Base-by-base conservation (phyloP, 2,329 filamentous ascomycete species). In the Phaeosphaeria sp. region DNA sequence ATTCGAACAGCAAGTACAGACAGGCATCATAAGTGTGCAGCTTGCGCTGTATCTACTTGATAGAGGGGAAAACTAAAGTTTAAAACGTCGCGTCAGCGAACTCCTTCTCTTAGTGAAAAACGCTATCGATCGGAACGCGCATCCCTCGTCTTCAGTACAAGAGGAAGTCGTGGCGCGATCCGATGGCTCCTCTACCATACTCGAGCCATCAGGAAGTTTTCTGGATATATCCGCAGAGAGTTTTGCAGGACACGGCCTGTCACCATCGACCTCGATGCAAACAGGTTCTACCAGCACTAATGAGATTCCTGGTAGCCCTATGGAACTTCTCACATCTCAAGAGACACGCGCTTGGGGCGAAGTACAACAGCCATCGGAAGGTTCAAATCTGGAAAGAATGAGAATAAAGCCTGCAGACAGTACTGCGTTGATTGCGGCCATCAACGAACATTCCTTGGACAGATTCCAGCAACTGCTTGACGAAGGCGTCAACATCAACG, bases 1-100 rank as follows among this genome's bases (percentile, higher is more conserved):
- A 20, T 50, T 41, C 22, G 48, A 50, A 21, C 33, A 50, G 6
- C 30, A 50, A n/a, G 20, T 50, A 17, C 48, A 50, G 21, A 50
- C 48, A 25, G 4, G 39, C 13, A 50, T 50, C 6, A 42, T 50
- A 21, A 41, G 30, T 25, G 3, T 50, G 33, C 48, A 50, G 13
- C 23, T 41, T 6, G 48, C 48, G 11, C 25, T 50, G 20, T 17
- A 41, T 15, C 22, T 50, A 17, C 30, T 50, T 21, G 33, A 42
- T 17, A 41, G 48, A 42, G 48, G 48, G 13, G 33, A 42, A 13
- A 41, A 25, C 9, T 33, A 50, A n/a, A 15, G 42, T 5, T 11
- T 41, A 6, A 25, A 21, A 17, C 30, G 48, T 4, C 39, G 21
- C 20, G 13, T 42, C 9, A 23, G 17, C 10, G 15, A 41, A 3